These are phyloP conservation scores for Trematosphaeria pertusa DNA, from an alignment of 2,329 filamentous ascomycete species.

Conservation along the genomic window DNA sequence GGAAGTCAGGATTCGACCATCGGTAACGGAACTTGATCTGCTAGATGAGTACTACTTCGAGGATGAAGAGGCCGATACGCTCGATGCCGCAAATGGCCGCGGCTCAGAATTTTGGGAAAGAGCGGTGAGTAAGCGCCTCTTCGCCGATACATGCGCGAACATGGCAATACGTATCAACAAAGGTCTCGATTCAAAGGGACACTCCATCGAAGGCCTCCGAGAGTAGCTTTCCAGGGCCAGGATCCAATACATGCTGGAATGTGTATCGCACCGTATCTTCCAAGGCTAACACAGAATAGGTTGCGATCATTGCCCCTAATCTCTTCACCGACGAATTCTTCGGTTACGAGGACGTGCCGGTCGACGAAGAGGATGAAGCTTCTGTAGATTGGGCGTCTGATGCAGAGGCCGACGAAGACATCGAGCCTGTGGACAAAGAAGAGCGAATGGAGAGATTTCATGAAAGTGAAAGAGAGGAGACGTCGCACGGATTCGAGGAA, in stretches of 20 bases:
- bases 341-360: background rate
- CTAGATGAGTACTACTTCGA: slow-evolving; percentile 6
- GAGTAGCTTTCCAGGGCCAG: no score
- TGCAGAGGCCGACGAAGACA: background rate
- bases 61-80: background rate
- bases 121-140: background rate
- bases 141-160: no score
- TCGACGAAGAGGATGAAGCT: background rate
- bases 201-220: no score
- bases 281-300: background rate
- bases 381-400: background rate
- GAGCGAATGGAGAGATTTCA: no score
- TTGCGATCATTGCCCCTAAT: slow-evolving; percentile 3
- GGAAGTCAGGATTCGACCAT: background rate
- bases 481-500: no score
- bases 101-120: background rate
- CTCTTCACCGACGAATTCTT: slow-evolving; percentile 2
- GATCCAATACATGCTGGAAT: no score
- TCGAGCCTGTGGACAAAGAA: no score
- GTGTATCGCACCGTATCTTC: no score
- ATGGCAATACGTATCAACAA: no score
- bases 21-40: slow-evolving; percentile 1
- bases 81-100: no score
- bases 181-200: no score
- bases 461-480: no score